These are phyloP conservation scores for Mortierella sp. DNA, from an alignment of 371 early-diverging fungal genomes.

Conservation along the genomic window DNA sequence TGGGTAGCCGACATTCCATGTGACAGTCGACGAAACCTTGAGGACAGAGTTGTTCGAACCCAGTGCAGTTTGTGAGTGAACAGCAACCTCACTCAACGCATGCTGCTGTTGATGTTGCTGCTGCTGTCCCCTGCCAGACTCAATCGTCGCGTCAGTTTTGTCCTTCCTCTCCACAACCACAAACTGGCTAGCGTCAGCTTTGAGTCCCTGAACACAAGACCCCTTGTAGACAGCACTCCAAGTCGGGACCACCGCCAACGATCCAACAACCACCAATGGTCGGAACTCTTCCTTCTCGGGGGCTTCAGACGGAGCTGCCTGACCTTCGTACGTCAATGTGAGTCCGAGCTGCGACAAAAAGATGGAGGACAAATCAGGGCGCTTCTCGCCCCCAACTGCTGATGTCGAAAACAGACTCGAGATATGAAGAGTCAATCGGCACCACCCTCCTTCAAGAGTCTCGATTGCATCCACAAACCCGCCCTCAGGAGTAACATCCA, in stretches of 20 bases:
- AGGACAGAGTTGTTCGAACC: background rate
- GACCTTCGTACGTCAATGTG: conserved; percentile 24
- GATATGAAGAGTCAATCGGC: conserved; percentile 29
- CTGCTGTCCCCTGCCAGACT: background rate
- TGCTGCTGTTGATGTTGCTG: background rate
- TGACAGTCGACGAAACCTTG: conserved; percentile 29
- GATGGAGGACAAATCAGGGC: conserved; percentile 3
- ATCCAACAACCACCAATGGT: conserved; percentile 29
- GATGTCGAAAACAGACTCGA: conserved; percentile 18
- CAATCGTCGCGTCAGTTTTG: background rate
- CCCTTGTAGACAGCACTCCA: conserved; percentile 12
- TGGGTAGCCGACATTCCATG: conserved; percentile 41
- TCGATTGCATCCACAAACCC: conserved; percentile 21
- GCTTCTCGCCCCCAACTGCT: background rate
- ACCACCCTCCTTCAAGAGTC: conserved; percentile 35
- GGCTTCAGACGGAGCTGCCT: background rate
- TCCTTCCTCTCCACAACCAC: background rate
- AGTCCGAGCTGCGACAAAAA: conserved; percentile 44
- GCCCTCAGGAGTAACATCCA: background rate
- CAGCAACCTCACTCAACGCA: background rate
- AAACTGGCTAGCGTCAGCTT: background rate
- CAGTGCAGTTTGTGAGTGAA: background rate
- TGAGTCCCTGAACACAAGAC: conserved; percentile 25
- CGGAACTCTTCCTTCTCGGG: conserved; percentile 14
- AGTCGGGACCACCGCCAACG: conserved; percentile 37